These are phyloP conservation scores for Coprinopsis marcescibilis DNA, from an alignment of 768 basidiomycete genomes.

Conservation along the genomic window DNA sequence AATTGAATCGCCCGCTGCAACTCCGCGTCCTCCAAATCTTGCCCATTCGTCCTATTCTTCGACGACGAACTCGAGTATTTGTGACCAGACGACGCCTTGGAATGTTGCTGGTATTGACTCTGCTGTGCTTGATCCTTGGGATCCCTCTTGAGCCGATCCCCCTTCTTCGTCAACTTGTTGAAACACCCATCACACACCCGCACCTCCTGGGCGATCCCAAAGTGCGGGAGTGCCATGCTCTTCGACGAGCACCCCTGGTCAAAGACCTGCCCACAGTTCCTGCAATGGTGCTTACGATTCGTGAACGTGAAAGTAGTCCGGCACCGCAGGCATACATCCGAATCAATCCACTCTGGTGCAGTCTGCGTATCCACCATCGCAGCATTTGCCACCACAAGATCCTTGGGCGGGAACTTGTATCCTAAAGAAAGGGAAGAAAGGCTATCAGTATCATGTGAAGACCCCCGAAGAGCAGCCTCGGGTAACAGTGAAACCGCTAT, in stretches of 20 bases:
- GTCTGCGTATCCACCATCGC: conserved; percentile 89
- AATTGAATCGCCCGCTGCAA: conserved; percentile 91
- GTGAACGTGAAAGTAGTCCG: conserved; percentile 89
- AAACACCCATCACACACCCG: conserved; percentile 91
- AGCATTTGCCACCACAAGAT: conserved; percentile 59
- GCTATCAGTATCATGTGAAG: conserved; percentile 3
- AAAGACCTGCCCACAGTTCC: conserved; percentile 96
- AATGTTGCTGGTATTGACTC: conserved; percentile 46
- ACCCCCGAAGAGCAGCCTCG: conserved; percentile 4
- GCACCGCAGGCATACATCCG: conserved; percentile 90
- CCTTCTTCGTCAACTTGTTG: conserved; percentile 65
- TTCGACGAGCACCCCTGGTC: conserved; percentile 91
- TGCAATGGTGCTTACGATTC: conserved; percentile 96
- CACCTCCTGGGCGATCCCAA: conserved; percentile 88
- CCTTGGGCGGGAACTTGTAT: conserved; percentile 81
- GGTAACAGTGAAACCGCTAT: too few species aligned
- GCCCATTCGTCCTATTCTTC: conserved; percentile 37
- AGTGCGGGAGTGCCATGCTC: conserved; percentile 79
- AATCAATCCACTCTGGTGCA: conserved; percentile 97
- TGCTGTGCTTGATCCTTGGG: too few species aligned
- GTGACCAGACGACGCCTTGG: too few species aligned
- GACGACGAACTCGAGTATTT: conserved; percentile 48
- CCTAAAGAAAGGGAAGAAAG: conserved; percentile 50
- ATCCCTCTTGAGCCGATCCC: conserved; percentile 49
- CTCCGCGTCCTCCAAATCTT: conserved; percentile 75